Evolutionary conservation across 1,284 basidiomycete species (phyloP).

Genomic region (Dichomitus squalens): DNA sequence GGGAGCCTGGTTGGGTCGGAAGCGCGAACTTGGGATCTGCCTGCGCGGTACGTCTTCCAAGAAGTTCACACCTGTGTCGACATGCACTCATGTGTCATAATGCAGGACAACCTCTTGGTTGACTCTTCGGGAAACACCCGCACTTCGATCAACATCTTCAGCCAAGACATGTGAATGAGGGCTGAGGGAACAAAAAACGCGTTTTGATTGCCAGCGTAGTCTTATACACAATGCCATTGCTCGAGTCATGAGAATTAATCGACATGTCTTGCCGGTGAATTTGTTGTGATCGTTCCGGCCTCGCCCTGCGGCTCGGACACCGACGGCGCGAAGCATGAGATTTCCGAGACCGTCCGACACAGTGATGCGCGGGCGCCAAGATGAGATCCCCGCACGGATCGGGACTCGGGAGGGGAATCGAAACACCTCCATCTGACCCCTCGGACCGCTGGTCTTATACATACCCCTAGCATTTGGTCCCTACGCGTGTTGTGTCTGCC

Average conservation of each 20-base stretch:
- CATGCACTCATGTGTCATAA: background rate
- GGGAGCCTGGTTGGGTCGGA: constrained; percentile 68
- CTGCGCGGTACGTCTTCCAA: constrained; percentile 48
- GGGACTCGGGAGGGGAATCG: no score
- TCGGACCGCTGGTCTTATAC: background rate
- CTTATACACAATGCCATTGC: no score
- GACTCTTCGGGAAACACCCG: constrained; percentile 33
- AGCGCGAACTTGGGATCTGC: constrained; percentile 56
- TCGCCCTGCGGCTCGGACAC: constrained; percentile 33
- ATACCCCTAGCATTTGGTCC: background rate
- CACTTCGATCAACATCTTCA: constrained; percentile 38
- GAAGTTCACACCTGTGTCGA: background rate
- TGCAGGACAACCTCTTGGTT: constrained; percentile 38
- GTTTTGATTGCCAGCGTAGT: no score
- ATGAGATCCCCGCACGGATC: no score
- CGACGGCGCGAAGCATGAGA: constrained; percentile 29
- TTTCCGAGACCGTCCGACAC: background rate
- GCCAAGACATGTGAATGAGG: constrained; percentile 19
- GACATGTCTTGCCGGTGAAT: no score
- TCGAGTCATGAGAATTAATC: no score
- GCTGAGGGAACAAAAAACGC: no score
- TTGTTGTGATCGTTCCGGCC: background rate
- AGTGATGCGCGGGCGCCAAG: constrained; percentile 14
- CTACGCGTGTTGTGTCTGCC: background rate
- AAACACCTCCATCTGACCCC: no score